Conservation (phyloP, 2,329 filamentous ascomycete species). For the Rosellinia necatrix region DNA sequence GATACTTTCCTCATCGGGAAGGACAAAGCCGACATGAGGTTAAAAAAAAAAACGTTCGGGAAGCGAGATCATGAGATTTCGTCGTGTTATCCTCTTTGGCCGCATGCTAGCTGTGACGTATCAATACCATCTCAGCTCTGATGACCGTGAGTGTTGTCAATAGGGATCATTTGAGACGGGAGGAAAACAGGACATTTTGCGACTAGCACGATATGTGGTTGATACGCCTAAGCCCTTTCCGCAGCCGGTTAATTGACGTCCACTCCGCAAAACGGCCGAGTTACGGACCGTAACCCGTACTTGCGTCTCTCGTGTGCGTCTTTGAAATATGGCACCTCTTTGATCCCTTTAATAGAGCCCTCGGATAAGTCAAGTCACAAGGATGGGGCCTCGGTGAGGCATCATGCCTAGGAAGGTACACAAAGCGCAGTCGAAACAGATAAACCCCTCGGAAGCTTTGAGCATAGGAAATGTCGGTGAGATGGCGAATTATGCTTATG, state of each 20-base stretch:
- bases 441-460: too few species aligned
- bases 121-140: conserved; percentile 15
- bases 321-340: background rate
- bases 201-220: conserved; percentile 4
- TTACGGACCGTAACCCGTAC: background rate
- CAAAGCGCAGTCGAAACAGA: background rate
- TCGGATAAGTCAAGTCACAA: background rate
- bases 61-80: conserved; percentile 34
- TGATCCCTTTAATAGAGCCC: background rate
- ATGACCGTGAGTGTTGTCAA: conserved; percentile 14
- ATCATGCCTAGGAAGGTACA: background rate
- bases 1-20: conserved; percentile 34
- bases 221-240: background rate
- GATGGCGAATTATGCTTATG: background rate
- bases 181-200: background rate
- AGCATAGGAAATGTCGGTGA: background rate
- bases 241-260: conserved; percentile 4
- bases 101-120: conserved; percentile 23
- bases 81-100: conserved; percentile 28
- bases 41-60: conserved; percentile 19
- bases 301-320: background rate
- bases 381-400: background rate
- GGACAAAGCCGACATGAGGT: conserved; percentile 31
- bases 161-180: background rate
- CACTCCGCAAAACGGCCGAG: conserved; percentile 10